Conservation (phyloP, 192 early-diverging fungal genomes). For the Anaeromyces robustus region DNA sequence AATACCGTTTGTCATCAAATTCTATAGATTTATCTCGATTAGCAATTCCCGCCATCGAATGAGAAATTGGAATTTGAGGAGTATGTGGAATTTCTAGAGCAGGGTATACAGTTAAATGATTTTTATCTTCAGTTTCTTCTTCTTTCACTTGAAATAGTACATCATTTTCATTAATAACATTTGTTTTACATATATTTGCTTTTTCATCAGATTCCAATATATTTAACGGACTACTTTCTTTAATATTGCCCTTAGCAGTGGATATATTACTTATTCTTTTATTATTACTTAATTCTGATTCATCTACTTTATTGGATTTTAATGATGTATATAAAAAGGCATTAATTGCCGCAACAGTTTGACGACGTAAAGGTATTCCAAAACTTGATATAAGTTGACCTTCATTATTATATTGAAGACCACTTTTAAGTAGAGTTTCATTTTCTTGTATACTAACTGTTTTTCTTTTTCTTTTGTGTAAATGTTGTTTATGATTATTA, state of each 20-base stretch:
- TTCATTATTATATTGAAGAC: not conserved
- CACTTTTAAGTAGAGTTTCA: not conserved
- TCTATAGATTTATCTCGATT: not conserved
- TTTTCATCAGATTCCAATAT: too few relatives aligned
- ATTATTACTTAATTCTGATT: not conserved
- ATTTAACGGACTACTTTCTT: too few relatives aligned
- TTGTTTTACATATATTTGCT: too few relatives aligned
- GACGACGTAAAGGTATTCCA: not conserved
- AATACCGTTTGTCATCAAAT: not conserved
- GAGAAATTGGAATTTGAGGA: not conserved
- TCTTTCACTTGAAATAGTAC: too few relatives aligned
- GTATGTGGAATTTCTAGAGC: too few relatives aligned
- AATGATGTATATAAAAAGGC: not conserved
- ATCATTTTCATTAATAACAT: too few relatives aligned
- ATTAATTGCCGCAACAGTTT: not conserved
- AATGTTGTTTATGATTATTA: not conserved
- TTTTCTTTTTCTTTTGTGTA: not conserved
- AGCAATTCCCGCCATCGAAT: not conserved
- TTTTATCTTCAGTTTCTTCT: too few relatives aligned
- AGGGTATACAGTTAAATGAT: not conserved
- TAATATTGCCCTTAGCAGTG: not conserved
- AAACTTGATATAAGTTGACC: not conserved
- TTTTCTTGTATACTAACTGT: not conserved
- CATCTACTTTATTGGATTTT: not conserved
- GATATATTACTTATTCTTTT: not conserved